Percentiles rank a stretch among this genome's conserved stretches.
phyloP scores from a whole-genome alignment of 257 asterid genomes.

The Solanum chmielewskii region DNA sequence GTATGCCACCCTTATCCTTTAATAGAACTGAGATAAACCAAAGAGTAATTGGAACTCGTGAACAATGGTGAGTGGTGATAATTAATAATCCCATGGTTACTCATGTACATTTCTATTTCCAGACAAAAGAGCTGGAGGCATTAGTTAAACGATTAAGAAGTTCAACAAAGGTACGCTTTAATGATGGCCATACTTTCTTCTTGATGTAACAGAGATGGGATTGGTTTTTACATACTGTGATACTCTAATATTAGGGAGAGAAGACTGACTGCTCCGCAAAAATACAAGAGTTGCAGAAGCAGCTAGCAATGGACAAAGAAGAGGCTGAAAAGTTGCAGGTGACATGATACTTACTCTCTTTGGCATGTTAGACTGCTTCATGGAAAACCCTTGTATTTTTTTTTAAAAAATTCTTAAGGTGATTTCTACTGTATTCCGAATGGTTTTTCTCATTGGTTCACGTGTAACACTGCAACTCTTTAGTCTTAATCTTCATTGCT shows the following conservation, averaged over 20 bases:
- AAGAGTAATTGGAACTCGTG: slow-evolving; percentile 8
- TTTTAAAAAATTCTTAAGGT: neutral
- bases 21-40: neutral
- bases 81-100: neutral
- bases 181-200: neutral
- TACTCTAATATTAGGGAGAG: slow-evolving; percentile 45
- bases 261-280: slow-evolving; percentile 63
- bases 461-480: neutral
- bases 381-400: neutral
- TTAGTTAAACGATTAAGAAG: slow-evolving; percentile 60
- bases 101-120: slow-evolving; percentile 15
- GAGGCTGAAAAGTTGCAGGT: slow-evolving; percentile 92
- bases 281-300: slow-evolving; percentile 84
- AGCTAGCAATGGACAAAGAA: slow-evolving; percentile 78
- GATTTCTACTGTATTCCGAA: neutral
- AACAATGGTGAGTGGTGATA: neutral
- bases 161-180: slow-evolving; percentile 54
- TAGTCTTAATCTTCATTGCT: neutral
- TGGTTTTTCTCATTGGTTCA: neutral
- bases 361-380: neutral
- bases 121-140: slow-evolving; percentile 89
- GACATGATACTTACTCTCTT: neutral
- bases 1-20: slow-evolving; percentile 17
- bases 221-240: neutral
- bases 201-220: neutral